phyloP scores from a whole-genome alignment of 768 basidiomycete genomes.

The Boletus bicolor region DNA sequence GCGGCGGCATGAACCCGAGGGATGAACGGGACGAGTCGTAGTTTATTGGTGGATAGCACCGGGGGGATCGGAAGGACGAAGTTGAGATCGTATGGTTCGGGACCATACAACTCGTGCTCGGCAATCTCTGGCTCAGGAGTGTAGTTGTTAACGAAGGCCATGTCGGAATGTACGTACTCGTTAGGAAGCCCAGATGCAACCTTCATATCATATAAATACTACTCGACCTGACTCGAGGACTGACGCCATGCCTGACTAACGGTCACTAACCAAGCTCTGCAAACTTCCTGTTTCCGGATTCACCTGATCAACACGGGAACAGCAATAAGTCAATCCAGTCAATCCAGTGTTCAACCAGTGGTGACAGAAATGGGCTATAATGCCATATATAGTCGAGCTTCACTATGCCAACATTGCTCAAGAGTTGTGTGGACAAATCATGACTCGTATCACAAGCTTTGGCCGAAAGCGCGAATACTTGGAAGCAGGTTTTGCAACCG shows the following conservation, averaged over 20 bases:
- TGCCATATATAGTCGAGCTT: background rate
- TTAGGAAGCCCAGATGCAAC: background rate
- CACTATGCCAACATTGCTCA: too few species aligned
- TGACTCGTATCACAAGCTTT: conserved; percentile 75
- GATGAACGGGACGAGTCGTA: conserved; percentile 23
- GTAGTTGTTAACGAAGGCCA: conserved; percentile 24
- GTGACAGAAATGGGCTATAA: conserved; percentile 1
- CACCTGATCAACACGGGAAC: too few species aligned
- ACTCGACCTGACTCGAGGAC: background rate
- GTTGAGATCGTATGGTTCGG: conserved; percentile 29
- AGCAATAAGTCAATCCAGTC: too few species aligned
- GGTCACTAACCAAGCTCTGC: background rate
- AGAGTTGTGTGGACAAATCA: conserved; percentile 21
- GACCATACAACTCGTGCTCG: conserved; percentile 19
- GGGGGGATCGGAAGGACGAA: conserved; percentile 15
- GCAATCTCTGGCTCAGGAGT: conserved; percentile 5
- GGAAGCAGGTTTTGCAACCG: too few species aligned
- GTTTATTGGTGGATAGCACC: conserved; percentile 13
- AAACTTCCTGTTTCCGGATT: background rate
- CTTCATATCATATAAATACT: background rate
- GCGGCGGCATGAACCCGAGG: conserved; percentile 19
- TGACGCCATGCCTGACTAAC: background rate
- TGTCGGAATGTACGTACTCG: background rate
- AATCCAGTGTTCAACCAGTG: too few species aligned
- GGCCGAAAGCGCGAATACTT: conserved; percentile 67